A percentile compares a stretch with the other conserved stretches of the same genome.
Evolutionary conservation across 1,284 basidiomycete species (phyloP).

Genomic region (Ceratobasidium sp.): DNA sequence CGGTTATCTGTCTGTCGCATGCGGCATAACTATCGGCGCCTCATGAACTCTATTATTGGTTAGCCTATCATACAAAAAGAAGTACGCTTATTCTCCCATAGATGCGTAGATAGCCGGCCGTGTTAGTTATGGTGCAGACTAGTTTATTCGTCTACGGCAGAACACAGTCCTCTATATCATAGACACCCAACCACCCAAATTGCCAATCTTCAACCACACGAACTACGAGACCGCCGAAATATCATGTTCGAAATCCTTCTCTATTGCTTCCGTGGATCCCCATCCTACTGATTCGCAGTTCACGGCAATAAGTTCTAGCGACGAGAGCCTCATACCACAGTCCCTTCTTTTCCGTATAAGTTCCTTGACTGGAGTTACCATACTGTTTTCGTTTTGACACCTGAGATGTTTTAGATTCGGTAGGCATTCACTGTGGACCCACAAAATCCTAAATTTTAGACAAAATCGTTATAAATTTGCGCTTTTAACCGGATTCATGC

Average conservation of each 20-base stretch:
- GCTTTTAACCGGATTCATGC: too few species aligned
- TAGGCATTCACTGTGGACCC: too few species aligned
- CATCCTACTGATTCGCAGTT: background rate
- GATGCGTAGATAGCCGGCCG: background rate
- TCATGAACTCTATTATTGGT: background rate
- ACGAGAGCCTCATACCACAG: background rate
- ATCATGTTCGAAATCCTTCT: background rate
- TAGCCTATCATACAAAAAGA: background rate
- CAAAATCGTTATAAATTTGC: too few species aligned
- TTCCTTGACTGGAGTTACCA: background rate
- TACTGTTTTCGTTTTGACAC: background rate
- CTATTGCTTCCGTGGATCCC: background rate
- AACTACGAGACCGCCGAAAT: background rate
- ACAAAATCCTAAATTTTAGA: too few species aligned
- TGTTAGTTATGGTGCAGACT: background rate
- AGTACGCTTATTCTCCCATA: background rate
- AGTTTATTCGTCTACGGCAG: too few species aligned
- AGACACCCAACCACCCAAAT: background rate
- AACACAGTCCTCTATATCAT: background rate
- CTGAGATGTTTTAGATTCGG: conserved; percentile 2
- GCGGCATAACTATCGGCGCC: background rate
- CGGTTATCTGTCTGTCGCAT: too few species aligned
- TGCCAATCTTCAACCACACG: background rate
- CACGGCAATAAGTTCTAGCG: background rate
- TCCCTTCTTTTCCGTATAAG: background rate